Conservation (phyloP, 2,329 filamentous ascomycete species). For the Clonostachys byssicola region DNA sequence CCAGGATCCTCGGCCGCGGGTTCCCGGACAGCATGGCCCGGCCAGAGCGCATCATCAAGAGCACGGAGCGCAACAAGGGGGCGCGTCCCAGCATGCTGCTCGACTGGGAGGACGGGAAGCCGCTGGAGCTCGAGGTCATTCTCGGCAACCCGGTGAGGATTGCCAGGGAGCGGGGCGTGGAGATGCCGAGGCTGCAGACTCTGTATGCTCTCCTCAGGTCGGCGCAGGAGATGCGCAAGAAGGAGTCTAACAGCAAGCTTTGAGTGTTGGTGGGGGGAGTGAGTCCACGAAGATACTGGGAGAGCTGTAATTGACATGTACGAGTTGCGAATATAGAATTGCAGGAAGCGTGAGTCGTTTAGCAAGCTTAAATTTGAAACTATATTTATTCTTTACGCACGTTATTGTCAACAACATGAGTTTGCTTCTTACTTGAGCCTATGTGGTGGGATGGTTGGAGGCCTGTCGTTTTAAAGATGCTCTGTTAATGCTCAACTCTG, state of each 20-base stretch:
- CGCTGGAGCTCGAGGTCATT: constrained; percentile 69
- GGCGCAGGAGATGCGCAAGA: constrained; percentile 50
- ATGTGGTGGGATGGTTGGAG: no score
- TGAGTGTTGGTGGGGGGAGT: constrained; percentile 7
- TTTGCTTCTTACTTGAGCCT: no score
- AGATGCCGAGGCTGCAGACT: constrained; percentile 63
- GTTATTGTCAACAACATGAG: no score
- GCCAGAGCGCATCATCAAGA: constrained; percentile 58
- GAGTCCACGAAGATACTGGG: no score
- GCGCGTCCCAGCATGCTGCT: constrained; percentile 64
- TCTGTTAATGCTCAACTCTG: no score
- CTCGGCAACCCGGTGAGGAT: constrained; percentile 67
- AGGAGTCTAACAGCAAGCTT: constrained; percentile 23
- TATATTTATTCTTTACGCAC: no score
- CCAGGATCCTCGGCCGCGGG: constrained; percentile 55
- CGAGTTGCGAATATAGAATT: no score
- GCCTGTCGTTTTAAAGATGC: no score
- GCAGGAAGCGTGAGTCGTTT: no score
- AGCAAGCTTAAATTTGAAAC: no score
- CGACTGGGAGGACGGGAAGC: constrained; percentile 63
- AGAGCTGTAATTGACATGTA: no score
- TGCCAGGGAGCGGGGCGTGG: constrained; percentile 55
- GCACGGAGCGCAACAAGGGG: constrained; percentile 60
- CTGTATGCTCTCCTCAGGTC: constrained; percentile 63
- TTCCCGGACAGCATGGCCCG: constrained; percentile 55